Evolutionary conservation across 2,329 filamentous ascomycete species (phyloP), one percentile per base, ranked within the genome.

Genomic region (Penicillium corylophilum): DNA sequence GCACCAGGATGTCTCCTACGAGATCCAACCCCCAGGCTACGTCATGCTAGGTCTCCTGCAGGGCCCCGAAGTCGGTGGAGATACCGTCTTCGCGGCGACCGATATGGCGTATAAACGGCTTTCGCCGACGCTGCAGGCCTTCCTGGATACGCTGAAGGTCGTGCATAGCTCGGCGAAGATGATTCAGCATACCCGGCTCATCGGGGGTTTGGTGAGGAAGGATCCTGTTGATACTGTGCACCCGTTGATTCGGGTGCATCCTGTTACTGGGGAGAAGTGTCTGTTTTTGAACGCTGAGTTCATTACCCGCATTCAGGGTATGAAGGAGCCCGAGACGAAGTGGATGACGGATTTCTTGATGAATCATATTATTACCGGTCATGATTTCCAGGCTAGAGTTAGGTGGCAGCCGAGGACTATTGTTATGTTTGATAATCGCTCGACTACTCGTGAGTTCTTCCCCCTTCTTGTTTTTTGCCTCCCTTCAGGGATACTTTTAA

Each of bases 381-480:
- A 77, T 56, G 77, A 79, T 61, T 76, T 79, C 62, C 75, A 77
- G 60, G 72, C 71, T 29, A 65, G 77, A 16, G 73, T 79, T 26
- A 67, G 71, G 36, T 79, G 76, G 76, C 72, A 75, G 59, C 77
- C 77, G 6, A 70, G 72, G 51, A 78, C 76, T 2, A 74, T 81
- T 46, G 78, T 80, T 15, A 75, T 79, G 59, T 79, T 78, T 62
- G 77, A 79, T 59, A 77, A 79, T 48, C 69, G 77, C 42, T 71
- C 65, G 39, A 76, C 75, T 26, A 70, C 76, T 46, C 75, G 75
- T 78, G 67, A 64, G 74, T 70, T 36, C 31, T n/a, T 31, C 18
- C 26, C 36, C 1, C 41, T 16, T 16, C 15, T 10, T 8, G 5
- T 33, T 41, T 22, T 22, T 42, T 18, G 3, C 15, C 1, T 28